A percentile compares a stretch with the other conserved stretches of the same genome.
Evolutionary conservation across 179 eudicot species (phyloP).

Genomic region (Gypsophila paniculata): DNA sequence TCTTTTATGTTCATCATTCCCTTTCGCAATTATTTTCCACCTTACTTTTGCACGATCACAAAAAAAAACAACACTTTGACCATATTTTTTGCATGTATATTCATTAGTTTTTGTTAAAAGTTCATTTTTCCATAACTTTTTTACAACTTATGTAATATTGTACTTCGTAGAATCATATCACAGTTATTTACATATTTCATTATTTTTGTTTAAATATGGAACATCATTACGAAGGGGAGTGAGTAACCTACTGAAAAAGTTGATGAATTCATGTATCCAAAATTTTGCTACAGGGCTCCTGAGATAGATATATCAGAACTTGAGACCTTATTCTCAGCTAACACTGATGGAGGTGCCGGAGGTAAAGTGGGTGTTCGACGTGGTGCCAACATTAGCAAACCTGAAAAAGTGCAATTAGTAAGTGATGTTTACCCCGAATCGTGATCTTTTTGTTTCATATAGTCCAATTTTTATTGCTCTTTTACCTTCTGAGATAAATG

Average conservation of each 20-base stretch:
- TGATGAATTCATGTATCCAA: background rate
- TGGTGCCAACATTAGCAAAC: conserved; percentile 38
- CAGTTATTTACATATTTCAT: no score
- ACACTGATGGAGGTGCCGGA: conserved; percentile 36
- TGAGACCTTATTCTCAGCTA: conserved; percentile 45
- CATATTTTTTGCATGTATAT: no score
- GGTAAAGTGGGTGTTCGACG: conserved; percentile 39
- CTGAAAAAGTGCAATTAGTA: conserved; percentile 50
- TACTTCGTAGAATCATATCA: no score
- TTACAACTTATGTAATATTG: no score
- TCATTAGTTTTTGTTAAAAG: no score
- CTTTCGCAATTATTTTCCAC: no score
- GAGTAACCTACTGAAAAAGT: background rate
- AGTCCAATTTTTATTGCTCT: background rate
- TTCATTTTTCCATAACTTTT: no score
- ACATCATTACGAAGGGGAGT: no score
- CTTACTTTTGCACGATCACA: no score
- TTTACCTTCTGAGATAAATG: no score
- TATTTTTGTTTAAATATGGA: no score
- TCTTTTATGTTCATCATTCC: background rate
- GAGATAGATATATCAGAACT: conserved; percentile 51
- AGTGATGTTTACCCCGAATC: conserved; percentile 16
- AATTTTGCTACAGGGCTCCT: conserved; percentile 35
- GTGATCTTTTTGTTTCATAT: background rate
- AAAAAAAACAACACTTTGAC: no score